These are phyloP conservation scores for Mycena sp. DNA, from an alignment of 1,284 basidiomycete species.

Conservation along the genomic window DNA sequence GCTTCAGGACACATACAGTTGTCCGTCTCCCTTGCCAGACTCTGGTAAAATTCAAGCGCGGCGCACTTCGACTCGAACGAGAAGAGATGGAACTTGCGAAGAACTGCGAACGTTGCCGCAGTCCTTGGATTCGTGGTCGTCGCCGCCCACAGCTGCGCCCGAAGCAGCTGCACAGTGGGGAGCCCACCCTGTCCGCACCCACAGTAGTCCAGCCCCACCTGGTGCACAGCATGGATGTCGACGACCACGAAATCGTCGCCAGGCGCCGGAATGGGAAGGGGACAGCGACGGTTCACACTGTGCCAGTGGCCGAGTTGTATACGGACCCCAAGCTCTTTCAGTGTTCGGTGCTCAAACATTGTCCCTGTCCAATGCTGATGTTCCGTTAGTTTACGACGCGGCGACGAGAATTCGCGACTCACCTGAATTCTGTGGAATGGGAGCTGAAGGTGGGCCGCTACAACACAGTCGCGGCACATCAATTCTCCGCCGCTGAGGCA, in stretches of 20 bases:
- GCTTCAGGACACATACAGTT: slow-evolving; percentile 1
- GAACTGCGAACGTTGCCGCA: slow-evolving; percentile 12
- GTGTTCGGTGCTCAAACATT: slow-evolving; percentile 2
- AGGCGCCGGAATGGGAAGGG: background rate
- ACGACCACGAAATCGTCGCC: slow-evolving; percentile 4
- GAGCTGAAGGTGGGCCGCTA: background rate
- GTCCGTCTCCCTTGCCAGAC: slow-evolving; percentile 26
- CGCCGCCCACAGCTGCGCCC: slow-evolving; percentile 18
- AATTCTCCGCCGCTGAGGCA: background rate
- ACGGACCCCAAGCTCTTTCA: slow-evolving; percentile 28
- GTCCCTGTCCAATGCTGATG: slow-evolving; percentile 17
- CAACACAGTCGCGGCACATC: background rate
- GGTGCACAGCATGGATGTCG: slow-evolving; percentile 35
- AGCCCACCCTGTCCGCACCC: slow-evolving; percentile 26
- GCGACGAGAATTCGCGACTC: background rate
- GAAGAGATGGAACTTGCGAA: slow-evolving; percentile 17
- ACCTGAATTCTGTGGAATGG: background rate
- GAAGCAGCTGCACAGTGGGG: slow-evolving; percentile 20
- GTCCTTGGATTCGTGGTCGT: slow-evolving; percentile 19
- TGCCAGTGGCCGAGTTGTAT: slow-evolving; percentile 36
- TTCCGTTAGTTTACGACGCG: no score
- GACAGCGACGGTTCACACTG: background rate
- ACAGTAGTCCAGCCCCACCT: slow-evolving; percentile 40
- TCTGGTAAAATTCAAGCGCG: slow-evolving; percentile 28
- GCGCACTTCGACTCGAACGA: background rate